phyloP scores from a whole-genome alignment of 129 eudicot genomes.

The Flaveria bidentis region DNA sequence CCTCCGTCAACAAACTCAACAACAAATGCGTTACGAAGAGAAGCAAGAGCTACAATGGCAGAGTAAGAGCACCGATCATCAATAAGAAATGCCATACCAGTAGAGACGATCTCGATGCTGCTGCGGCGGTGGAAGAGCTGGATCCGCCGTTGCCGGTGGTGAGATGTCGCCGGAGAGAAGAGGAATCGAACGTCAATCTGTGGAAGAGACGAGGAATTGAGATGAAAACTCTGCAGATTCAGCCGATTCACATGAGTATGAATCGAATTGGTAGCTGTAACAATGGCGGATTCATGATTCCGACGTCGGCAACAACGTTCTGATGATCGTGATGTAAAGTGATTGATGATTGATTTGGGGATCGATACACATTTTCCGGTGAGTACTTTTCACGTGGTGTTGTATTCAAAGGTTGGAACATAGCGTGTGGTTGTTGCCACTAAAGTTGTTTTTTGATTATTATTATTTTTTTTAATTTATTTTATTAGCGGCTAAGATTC shows the following conservation, averaged over 20 bases:
- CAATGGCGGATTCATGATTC: neutral
- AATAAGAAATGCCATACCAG: slow-evolving; percentile 10
- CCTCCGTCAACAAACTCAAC: slow-evolving; percentile 4
- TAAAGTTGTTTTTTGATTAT: slow-evolving; percentile 28
- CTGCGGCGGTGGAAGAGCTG: slow-evolving; percentile 44
- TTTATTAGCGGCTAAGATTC: neutral
- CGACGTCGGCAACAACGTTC: slow-evolving; percentile 16
- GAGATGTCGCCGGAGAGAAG: slow-evolving; percentile 42
- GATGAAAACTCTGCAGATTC: slow-evolving; percentile 50
- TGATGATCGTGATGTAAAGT: neutral
- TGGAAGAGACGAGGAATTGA: slow-evolving; percentile 62
- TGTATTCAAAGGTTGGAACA: slow-evolving; percentile 40
- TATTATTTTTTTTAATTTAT: neutral
- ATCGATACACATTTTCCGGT: slow-evolving; percentile 24
- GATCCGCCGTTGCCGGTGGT: slow-evolving; percentile 96
- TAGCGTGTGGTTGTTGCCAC: slow-evolving; percentile 36
- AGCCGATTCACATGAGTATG: slow-evolving; percentile 38
- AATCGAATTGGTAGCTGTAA: slow-evolving; percentile 12
- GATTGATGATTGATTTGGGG: slow-evolving; percentile 5
- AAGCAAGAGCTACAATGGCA: slow-evolving; percentile 35
- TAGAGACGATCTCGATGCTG: slow-evolving; percentile 20
- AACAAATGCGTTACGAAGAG: slow-evolving; percentile 23
- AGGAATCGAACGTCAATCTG: slow-evolving; percentile 36
- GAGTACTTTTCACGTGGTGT: slow-evolving; percentile 37
- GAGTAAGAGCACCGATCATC: slow-evolving; percentile 11